Conservation (phyloP, 164 flowering plant genomes). For the Magnolia officinalis region DNA sequence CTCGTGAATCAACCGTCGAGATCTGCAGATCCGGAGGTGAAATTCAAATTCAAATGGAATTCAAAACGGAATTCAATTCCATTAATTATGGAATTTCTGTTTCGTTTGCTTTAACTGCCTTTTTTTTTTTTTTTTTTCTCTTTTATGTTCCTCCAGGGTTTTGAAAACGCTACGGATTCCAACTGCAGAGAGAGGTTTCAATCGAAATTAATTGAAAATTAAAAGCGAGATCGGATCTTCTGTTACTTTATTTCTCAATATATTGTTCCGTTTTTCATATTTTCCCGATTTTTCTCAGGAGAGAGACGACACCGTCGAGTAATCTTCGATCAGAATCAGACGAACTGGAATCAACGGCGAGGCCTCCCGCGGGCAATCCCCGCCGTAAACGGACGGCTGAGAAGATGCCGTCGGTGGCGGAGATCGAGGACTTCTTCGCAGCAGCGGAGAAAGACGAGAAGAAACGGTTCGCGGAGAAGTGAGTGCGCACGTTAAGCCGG, state of each 20-base stretch:
- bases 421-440: conserved; percentile 67
- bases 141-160: conserved; percentile 16
- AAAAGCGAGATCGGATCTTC: not conserved
- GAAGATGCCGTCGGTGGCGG: conserved; percentile 41
- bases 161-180: conserved; percentile 23
- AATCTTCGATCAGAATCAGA: conserved; percentile 27
- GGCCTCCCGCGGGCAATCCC: conserved; percentile 5
- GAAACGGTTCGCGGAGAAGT: conserved; percentile 66
- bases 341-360: conserved; percentile 35
- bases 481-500: conserved; percentile 12
- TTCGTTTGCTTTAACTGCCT: conserved; percentile 1
- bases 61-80: conserved; percentile 5
- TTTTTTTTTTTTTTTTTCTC: conserved; percentile 2
- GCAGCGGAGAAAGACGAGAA: conserved; percentile 50
- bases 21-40: conserved; percentile 48
- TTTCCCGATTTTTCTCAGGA: conserved; percentile 20
- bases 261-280: not conserved
- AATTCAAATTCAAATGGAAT: conserved; percentile 3
- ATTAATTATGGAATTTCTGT: conserved; percentile 2
- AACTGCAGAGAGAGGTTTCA: conserved; percentile 29
- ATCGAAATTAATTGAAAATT: not conserved
- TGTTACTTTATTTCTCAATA: not conserved
- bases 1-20: conserved; percentile 16
- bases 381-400: conserved; percentile 15
- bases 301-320: conserved; percentile 40